Conservation (phyloP, 257 asterid genomes). For the Lithospermum erythrorhizon region DNA sequence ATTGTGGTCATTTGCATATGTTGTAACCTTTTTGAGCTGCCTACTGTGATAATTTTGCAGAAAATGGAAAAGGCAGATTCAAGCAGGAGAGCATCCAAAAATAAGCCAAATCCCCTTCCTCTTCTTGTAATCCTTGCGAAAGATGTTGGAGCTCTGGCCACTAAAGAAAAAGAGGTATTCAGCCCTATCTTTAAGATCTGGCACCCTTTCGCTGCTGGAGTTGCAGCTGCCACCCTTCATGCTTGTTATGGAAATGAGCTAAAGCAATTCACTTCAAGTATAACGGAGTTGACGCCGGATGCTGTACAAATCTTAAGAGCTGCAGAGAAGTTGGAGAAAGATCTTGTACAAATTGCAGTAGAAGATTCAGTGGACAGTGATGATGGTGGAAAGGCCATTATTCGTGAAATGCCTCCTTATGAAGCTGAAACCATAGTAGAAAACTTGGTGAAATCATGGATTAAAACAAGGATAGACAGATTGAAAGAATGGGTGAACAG, state of each 20-base stretch:
- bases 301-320: constrained; percentile 89
- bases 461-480: constrained; percentile 76
- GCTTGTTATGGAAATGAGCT: constrained; percentile 89
- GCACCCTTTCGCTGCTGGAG: constrained; percentile 99
- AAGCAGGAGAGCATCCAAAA: constrained; percentile 80
- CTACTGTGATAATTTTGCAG: constrained; percentile 23
- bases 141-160: constrained; percentile 84
- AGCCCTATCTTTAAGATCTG: constrained; percentile 86
- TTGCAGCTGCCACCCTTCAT: constrained; percentile 94
- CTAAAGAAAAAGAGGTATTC: constrained; percentile 59
- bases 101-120: constrained; percentile 83
- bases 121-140: constrained; percentile 91
- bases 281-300: constrained; percentile 91
- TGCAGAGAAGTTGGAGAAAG: constrained; percentile 89
- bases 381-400: constrained; percentile 98
- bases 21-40: neutral
- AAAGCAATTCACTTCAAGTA: constrained; percentile 77
- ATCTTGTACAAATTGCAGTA: constrained; percentile 91
- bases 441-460: constrained; percentile 80
- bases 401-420: constrained; percentile 98
- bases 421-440: constrained; percentile 93
- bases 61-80: constrained; percentile 96
- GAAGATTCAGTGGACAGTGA: constrained; percentile 98
- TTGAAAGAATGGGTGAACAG: constrained; percentile 89
- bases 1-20: neutral